Base-by-base conservation (phyloP, 2,329 filamentous ascomycete genomes). In the Torrubiella hemipterigena region DNA sequence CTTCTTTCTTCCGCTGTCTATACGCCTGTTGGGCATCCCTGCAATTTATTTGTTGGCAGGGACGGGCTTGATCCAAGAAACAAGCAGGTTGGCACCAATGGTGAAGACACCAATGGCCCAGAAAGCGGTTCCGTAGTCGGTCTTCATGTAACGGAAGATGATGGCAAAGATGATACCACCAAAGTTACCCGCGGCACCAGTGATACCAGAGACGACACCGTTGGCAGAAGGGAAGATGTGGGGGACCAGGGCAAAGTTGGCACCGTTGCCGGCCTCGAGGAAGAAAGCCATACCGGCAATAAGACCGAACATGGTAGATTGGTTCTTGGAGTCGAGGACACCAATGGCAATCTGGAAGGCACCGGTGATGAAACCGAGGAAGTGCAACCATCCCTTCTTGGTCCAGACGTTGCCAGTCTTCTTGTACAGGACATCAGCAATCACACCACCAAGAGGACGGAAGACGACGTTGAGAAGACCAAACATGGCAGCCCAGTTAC, bases 181-280 rank as follows among this genome's bases (percentile, higher is more conserved):
- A 7, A 94, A 54, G 47, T 94, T 95, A 1, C 87, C 86, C 6
- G 71, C 65, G 0, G 81, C 85, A 8, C 86, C 86, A 1, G 84
- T 78, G 23, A 81, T 61, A 11, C 86, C 86, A 1, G 78, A 82
- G 7, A 94, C 67, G 35, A 69, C 52, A 11, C 84, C 86, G 53
- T 93, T 94, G 37, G 84, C 81, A 37, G 68, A 69, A 1, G 84
- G 83, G 54, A 87, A 81, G 2, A 93, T 79, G 49, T 94, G 86
- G 3, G 86, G 86, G 15, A 94, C 79, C 7, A 94, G 67, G 0
- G 83, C 74, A 54, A 91, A 94, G 58, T 82, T 91, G 24, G 82
- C 77, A 1, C 87, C 87, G 49, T 94, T 94, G 26, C 77, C 77
- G 3, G 81, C 83, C 52, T 93, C 84, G 29, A 87, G 59, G 61